Base-by-base conservation (phyloP, 148 eudicot genomes). In the Rhododendron vialii region DNA sequence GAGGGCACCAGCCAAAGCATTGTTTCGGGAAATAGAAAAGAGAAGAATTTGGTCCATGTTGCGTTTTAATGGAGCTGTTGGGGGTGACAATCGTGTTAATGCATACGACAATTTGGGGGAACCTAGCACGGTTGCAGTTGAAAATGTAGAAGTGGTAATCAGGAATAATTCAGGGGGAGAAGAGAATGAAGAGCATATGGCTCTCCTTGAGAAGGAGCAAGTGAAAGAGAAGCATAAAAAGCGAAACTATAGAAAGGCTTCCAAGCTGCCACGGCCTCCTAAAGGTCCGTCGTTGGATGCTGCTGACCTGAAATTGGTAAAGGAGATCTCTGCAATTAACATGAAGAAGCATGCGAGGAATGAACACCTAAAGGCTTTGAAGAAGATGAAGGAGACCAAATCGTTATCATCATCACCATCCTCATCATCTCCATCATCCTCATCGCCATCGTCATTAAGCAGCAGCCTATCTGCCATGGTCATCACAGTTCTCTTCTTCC, bases 211-310 rank as follows among this genome's bases (percentile, higher is more conserved):
- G 30, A 30, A 30, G 88, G 86, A 87, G 51, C 86, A 74, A 84
- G 74, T 74, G 45, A 88, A 90, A 77, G 96, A 91, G 86, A 89
- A 88, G 82, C 84, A 83, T 6, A 93, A 92, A 83, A 91, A 86
- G 75, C 63, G 82, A 14, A 90, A 88, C 74, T 76, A 81, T 51
- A 94, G 89, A 84, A 96, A 89, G 84, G 90, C 94, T 57, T 53
- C 94, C 15, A 96, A 95, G 88, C 98, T 96, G 3, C 98, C 98
- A 22, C 90, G 95, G 35, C 96, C 94, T 83, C 98, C 96, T 73
- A 94, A 89, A 85, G 95, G 94, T 53, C 96, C 95, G 13, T 82
- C 88, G n/a, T 73, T 96, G 89, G 90, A 85, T 86, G 90, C 90
- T 55, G 82, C 91, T 76, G 96, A 95, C 82, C 67, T 93, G 74